phyloP scores from a whole-genome alignment of 73 alveolate genomes.

The Paramecium primaurelia region DNA sequence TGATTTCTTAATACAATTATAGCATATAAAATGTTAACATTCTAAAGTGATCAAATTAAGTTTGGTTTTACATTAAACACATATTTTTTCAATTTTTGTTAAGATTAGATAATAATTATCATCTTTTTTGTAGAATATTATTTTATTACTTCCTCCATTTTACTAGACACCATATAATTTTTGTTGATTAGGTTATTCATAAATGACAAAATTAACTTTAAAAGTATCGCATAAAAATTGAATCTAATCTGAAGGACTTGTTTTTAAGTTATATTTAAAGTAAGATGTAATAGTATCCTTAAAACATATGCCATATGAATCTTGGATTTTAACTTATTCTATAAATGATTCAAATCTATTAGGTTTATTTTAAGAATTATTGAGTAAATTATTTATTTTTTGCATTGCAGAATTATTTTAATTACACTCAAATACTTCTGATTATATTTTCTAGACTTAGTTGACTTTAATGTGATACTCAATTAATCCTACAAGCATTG shows the following conservation, averaged over 20 bases:
- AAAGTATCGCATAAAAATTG: not conserved
- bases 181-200: not conserved
- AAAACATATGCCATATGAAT: not conserved
- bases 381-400: not conserved
- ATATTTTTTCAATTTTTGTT: not conserved
- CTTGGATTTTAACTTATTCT: not conserved
- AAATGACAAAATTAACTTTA: not conserved
- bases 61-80: not conserved
- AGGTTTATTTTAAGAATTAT: not conserved
- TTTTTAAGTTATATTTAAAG: not conserved
- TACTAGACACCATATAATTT: not conserved
- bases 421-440: not conserved
- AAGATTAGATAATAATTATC: not conserved
- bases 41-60: not conserved
- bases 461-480: not conserved
- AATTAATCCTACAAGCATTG: not conserved
- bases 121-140: not conserved
- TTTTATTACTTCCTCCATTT: not conserved
- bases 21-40: not conserved
- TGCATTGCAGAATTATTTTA: not conserved
- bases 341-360: not conserved
- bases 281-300: not conserved
- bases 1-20: not conserved
- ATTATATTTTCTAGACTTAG: not conserved
- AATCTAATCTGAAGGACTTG: not conserved